Percentiles rank a stretch among this genome's conserved stretches.
Conservation (phyloP, 75 land plant genomes). For the Cupressus sempervirens region DNA sequence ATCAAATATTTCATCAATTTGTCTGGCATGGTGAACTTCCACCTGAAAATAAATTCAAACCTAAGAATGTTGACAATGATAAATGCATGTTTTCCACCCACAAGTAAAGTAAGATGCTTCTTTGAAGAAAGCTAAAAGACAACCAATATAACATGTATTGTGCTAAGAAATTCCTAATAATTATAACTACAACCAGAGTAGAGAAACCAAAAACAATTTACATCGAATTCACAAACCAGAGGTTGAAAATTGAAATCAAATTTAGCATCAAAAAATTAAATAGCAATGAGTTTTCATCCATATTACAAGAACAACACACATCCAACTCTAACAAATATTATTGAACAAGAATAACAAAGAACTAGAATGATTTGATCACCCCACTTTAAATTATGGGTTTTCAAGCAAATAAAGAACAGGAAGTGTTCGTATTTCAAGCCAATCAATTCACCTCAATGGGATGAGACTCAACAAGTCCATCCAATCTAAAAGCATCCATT, state of each 20-base stretch:
- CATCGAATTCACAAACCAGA: not conserved
- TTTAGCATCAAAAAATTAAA: constrained; percentile 9
- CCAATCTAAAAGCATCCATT: constrained; percentile 66
- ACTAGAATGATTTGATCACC: not conserved
- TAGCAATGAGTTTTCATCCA: constrained; percentile 96
- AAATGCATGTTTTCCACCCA: not conserved
- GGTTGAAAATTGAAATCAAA: not conserved
- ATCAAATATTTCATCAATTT: constrained; percentile 97
- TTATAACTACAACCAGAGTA: not conserved
- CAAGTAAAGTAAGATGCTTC: not conserved
- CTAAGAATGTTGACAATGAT: constrained; percentile 1
- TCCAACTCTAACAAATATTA: constrained; percentile 59
- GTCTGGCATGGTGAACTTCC: constrained; percentile 78
- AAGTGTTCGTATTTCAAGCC: not conserved
- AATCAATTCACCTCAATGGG: constrained; percentile 82
- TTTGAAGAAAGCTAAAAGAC: not conserved
- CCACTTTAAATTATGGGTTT: not conserved
- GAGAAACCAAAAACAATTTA: not conserved
- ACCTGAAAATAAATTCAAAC: constrained; percentile 43
- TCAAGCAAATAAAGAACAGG: not conserved
- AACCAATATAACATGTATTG: not conserved
- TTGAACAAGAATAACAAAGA: not conserved
- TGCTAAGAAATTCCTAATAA: not conserved
- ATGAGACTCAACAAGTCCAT: constrained; percentile 89
- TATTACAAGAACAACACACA: constrained; percentile 71